Conservation (phyloP, 1,284 basidiomycete species). For the Fomitopsis pinicola region DNA sequence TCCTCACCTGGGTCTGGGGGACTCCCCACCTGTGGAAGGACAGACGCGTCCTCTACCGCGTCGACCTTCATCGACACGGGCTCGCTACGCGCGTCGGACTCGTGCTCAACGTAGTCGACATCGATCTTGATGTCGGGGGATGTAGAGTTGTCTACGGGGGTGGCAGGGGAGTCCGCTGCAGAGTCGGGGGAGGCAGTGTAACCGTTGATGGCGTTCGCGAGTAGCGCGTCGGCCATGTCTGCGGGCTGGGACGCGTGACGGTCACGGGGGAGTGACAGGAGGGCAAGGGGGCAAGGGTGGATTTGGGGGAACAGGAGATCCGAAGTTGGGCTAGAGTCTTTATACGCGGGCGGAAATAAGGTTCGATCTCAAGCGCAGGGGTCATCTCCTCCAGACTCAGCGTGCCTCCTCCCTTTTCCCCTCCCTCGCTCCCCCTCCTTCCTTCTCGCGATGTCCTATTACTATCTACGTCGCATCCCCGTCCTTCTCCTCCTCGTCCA, state of each 20-base stretch:
- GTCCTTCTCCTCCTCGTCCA: slow-evolving; percentile 48
- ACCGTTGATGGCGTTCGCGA: slow-evolving; percentile 42
- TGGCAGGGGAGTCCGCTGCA: slow-evolving; percentile 52
- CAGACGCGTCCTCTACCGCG: slow-evolving; percentile 38
- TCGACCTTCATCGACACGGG: slow-evolving; percentile 43
- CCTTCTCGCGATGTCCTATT: slow-evolving; percentile 5
- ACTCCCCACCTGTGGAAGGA: slow-evolving; percentile 38
- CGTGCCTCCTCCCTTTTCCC: slow-evolving; percentile 17
- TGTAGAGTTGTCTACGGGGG: slow-evolving; percentile 47
- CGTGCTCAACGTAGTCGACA: slow-evolving; percentile 53
- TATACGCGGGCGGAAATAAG: slow-evolving; percentile 75
- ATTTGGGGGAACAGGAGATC: slow-evolving; percentile 69
- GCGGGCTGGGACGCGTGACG: slow-evolving; percentile 33
- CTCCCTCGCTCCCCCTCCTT: slow-evolving; percentile 5
- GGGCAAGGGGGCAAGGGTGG: slow-evolving; percentile 40
- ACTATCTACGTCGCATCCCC: slow-evolving; percentile 43
- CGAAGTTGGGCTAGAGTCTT: slow-evolving; percentile 65
- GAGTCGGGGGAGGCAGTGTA: slow-evolving; percentile 33
- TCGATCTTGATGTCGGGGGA: slow-evolving; percentile 55
- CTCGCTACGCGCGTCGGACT: slow-evolving; percentile 62
- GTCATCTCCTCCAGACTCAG: slow-evolving; percentile 26
- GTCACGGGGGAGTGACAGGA: slow-evolving; percentile 34
- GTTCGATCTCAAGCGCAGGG: slow-evolving; percentile 75
- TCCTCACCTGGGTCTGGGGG: slow-evolving; percentile 47
- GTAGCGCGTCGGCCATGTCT: slow-evolving; percentile 30